phyloP scores from a whole-genome alignment of 2,329 filamentous ascomycete species.

The Teratosphaeria gauchensis region DNA sequence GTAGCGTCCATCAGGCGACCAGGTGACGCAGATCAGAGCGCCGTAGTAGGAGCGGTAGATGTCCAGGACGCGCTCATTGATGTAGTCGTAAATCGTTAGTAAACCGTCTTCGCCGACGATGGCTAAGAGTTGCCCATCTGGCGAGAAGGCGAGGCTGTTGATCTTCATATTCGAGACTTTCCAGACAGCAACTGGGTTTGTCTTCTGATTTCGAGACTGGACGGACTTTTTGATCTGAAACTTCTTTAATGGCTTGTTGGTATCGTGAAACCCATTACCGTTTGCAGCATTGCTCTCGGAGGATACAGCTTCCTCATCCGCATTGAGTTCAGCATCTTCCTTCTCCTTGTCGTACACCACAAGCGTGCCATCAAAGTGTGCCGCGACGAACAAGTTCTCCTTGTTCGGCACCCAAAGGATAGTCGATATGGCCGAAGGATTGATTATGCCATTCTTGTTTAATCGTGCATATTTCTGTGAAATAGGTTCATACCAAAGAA shows the following conservation, averaged over 20 bases:
- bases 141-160: constrained; percentile 86
- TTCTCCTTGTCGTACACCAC: constrained; percentile 97
- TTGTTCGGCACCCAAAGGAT: constrained; percentile 92
- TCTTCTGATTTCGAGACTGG: constrained; percentile 85
- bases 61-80: constrained; percentile 79
- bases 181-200: constrained; percentile 87
- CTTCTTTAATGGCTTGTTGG: constrained; percentile 25
- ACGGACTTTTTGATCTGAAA: constrained; percentile 83
- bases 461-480: constrained; percentile 90
- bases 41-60: constrained; percentile 90
- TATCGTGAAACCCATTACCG: neutral
- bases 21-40: constrained; percentile 84
- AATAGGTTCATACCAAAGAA: constrained; percentile 97
- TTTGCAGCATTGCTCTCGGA: constrained; percentile 16
- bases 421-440: constrained; percentile 71
- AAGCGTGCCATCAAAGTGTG: constrained; percentile 82
- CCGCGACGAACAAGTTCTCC: constrained; percentile 83
- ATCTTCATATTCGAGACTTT: constrained; percentile 84
- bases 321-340: constrained; percentile 65
- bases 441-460: constrained; percentile 95
- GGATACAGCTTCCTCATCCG: neutral
- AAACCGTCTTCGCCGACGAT: constrained; percentile 88
- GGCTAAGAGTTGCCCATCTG: constrained; percentile 76
- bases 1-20: constrained; percentile 96
- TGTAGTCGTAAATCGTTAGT: constrained; percentile 80